Conservation (phyloP, 192 early-diverging fungal species). For the Obelidium mucronatum region DNA sequence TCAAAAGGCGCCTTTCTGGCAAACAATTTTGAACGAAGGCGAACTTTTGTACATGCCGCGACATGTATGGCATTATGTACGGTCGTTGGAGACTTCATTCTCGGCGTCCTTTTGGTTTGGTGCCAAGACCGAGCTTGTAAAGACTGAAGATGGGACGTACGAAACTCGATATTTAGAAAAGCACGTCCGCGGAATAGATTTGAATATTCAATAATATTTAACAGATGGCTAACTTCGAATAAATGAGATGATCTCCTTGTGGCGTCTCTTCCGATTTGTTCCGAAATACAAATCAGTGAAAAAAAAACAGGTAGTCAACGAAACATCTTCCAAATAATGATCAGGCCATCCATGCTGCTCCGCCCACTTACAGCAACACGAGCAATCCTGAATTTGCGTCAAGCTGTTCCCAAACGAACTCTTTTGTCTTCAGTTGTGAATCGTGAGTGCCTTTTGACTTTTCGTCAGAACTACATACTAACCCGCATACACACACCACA, state of each 20-base stretch:
- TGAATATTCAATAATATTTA: conserved; percentile 10
- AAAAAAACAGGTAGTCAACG: not conserved
- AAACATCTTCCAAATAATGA: too few species aligned
- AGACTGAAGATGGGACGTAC: conserved; percentile 1
- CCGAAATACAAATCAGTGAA: not conserved
- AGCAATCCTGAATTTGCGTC: too few species aligned
- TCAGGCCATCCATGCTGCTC: too few species aligned
- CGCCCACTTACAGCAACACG: too few species aligned
- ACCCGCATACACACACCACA: not conserved
- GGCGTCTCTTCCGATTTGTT: not conserved
- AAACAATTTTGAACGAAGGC: conserved; percentile 75
- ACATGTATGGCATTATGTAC: conserved; percentile 87
- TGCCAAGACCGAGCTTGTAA: conserved; percentile 36
- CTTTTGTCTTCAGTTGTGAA: conserved; percentile 25
- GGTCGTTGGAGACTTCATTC: conserved; percentile 74
- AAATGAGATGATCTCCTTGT: not conserved
- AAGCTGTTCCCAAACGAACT: conserved; percentile 1
- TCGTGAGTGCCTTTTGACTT: not conserved
- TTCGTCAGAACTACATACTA: not conserved
- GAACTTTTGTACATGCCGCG: conserved; percentile 90
- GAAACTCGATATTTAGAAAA: not conserved
- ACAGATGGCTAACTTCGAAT: not conserved
- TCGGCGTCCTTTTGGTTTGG: conserved; percentile 90
- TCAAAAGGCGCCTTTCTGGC: conserved; percentile 63
- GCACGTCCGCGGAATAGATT: not conserved